Percentiles rank a stretch among this genome's conserved stretches.
Evolutionary conservation across 2,329 filamentous ascomycete genomes (phyloP).

Genomic region (Plectosphaerella plurivora): DNA sequence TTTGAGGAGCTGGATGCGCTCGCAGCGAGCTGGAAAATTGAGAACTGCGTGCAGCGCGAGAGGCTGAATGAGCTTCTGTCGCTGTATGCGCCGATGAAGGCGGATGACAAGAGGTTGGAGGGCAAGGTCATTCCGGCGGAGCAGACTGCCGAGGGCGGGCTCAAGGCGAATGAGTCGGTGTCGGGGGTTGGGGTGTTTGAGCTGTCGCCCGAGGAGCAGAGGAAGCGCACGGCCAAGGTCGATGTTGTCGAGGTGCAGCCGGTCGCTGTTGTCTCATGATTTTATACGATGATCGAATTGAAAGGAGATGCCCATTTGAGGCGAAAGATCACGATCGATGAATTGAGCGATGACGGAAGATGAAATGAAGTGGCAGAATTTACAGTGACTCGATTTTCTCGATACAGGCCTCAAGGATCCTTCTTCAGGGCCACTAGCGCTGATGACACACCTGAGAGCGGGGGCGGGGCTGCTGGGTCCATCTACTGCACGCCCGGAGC

Average conservation of each 20-base stretch:
- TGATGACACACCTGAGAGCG: no score
- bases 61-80: slow-evolving; percentile 33
- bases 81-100: slow-evolving; percentile 17
- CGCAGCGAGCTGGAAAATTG: slow-evolving; percentile 43
- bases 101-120: slow-evolving; percentile 14
- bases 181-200: slow-evolving; percentile 24
- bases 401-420: no score
- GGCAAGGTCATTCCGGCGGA: slow-evolving; percentile 20
- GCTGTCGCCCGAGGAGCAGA: slow-evolving; percentile 19
- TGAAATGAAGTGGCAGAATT: no score
- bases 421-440: no score
- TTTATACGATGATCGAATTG: not conserved
- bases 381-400: no score
- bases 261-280: slow-evolving; percentile 2
- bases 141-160: not conserved
- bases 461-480: no score
- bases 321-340: not conserved
- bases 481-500: no score
- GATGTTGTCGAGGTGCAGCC: not conserved
- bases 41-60: slow-evolving; percentile 42
- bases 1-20: slow-evolving; percentile 40
- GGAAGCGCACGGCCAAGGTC: slow-evolving; percentile 7
- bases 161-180: slow-evolving; percentile 12
- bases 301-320: not conserved
- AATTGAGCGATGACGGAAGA: not conserved